These are phyloP conservation scores for Phaeomoniella chlamydospora DNA, from an alignment of 2,329 filamentous ascomycete species.

Conservation along the genomic window DNA sequence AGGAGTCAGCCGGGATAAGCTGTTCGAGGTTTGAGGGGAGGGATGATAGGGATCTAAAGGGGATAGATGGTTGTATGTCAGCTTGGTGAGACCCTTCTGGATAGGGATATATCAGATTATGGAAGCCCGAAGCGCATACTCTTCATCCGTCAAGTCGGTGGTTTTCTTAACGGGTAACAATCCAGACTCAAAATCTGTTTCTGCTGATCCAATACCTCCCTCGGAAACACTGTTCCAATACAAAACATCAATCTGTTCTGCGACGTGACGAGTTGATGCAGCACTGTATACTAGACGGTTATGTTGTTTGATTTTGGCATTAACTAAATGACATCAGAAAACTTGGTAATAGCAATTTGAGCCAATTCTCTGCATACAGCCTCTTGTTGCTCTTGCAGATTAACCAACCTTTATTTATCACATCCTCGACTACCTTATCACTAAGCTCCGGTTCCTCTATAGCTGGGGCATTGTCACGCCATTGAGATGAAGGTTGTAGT, in stretches of 20 bases:
- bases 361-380: no score
- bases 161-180: slow-evolving; percentile 20
- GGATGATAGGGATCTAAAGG: background rate
- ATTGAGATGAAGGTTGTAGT: slow-evolving; percentile 30
- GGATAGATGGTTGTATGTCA: no score
- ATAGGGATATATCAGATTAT: no score
- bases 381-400: no score
- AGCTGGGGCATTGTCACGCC: slow-evolving; percentile 26
- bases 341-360: no score
- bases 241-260: slow-evolving; percentile 38
- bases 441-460: slow-evolving; percentile 29
- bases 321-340: slow-evolving; percentile 26
- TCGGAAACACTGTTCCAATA: slow-evolving; percentile 36
- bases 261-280: slow-evolving; percentile 39
- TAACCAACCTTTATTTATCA: slow-evolving; percentile 35
- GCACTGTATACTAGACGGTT: slow-evolving; percentile 37
- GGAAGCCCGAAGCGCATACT: slow-evolving; percentile 18
- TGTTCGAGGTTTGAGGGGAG: background rate
- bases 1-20: background rate
- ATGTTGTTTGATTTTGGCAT: slow-evolving; percentile 35
- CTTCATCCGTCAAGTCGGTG: slow-evolving; percentile 21
- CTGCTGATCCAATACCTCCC: slow-evolving; percentile 12
- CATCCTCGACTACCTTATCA: slow-evolving; percentile 34
- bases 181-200: slow-evolving; percentile 4
- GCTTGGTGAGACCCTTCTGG: no score